Conservation (phyloP, 176 grass and related monocot species). For the Alopecurus myosuroides region DNA sequence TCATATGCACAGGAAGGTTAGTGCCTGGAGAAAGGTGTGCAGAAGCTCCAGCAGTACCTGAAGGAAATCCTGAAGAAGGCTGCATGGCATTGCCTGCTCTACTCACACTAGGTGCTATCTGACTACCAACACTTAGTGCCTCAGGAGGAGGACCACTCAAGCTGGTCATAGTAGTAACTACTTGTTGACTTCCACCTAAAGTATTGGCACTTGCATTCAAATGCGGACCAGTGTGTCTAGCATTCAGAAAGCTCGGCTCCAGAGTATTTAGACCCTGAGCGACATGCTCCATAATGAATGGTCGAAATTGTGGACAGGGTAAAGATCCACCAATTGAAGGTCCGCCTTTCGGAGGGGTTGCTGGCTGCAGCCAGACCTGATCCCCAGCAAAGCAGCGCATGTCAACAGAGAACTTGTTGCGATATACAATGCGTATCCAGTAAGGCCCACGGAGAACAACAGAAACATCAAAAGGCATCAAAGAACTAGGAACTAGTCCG, state of each 20-base stretch:
- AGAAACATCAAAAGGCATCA: slow-evolving; percentile 87
- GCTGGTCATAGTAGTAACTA: slow-evolving; percentile 30
- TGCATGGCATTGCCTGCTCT: slow-evolving; percentile 39
- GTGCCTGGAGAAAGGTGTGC: slow-evolving; percentile 47
- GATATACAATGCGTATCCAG: slow-evolving; percentile 94
- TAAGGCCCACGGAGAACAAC: slow-evolving; percentile 85
- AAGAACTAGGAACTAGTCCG: slow-evolving; percentile 71
- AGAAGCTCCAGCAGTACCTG: slow-evolving; percentile 56
- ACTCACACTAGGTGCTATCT: slow-evolving; percentile 42
- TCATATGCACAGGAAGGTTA: slow-evolving; percentile 74
- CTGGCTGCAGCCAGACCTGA: slow-evolving; percentile 95
- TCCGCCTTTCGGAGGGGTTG: slow-evolving; percentile 89
- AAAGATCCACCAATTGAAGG: slow-evolving; percentile 85
- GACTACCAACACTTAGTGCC: slow-evolving; percentile 44
- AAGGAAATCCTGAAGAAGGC: slow-evolving; percentile 51
- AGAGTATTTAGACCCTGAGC: slow-evolving; percentile 91
- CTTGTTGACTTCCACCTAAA: slow-evolving; percentile 35
- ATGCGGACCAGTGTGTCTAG: slow-evolving; percentile 38
- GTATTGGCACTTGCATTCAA: slow-evolving; percentile 40
- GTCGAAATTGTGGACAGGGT: slow-evolving; percentile 90
- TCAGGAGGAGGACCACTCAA: slow-evolving; percentile 23
- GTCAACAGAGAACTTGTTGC: slow-evolving; percentile 89
- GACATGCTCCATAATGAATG: slow-evolving; percentile 97
- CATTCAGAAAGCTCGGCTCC: slow-evolving; percentile 48
- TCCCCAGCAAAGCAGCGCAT: slow-evolving; percentile 94